Percentiles rank a stretch among this genome's conserved stretches.
phyloP scores from a whole-genome alignment of 345 rosid species.

The Eucalyptus cloeziana region DNA sequence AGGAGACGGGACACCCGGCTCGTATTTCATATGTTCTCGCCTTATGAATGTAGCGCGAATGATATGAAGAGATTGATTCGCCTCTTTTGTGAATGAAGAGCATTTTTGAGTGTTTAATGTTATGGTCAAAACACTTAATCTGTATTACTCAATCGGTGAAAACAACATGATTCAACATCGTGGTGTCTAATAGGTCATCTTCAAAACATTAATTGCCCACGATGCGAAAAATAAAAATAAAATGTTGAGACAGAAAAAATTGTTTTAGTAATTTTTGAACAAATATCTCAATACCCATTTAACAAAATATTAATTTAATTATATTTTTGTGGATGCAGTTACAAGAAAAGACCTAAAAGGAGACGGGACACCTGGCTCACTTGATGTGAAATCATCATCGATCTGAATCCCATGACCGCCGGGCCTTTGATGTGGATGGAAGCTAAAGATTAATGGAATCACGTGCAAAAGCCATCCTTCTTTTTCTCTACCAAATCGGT shows the following conservation, averaged over 20 bases:
- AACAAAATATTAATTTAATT: background rate
- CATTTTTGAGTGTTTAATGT: background rate
- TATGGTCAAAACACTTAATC: background rate
- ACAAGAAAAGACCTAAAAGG: background rate
- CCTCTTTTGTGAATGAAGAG: background rate
- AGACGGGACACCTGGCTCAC: background rate
- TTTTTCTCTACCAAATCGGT: background rate
- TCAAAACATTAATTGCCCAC: background rate
- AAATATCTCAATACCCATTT: background rate
- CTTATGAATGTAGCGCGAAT: background rate
- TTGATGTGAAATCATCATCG: background rate
- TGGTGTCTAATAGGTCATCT: background rate
- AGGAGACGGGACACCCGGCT: too few relatives aligned
- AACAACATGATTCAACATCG: background rate
- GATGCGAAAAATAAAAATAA: too few relatives aligned
- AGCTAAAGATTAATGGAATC: background rate
- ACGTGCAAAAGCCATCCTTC: background rate
- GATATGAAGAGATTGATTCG: accelerated
- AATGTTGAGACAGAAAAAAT: accelerated
- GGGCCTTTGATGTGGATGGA: background rate
- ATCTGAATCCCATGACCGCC: background rate
- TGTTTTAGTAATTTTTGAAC: accelerated
- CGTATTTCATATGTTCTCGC: accelerated
- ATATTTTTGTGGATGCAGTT: background rate
- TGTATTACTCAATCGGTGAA: accelerated